These are phyloP conservation scores for Symmetrospora coprosmae DNA, from an alignment of 768 basidiomycete genomes.

Conservation along the genomic window DNA sequence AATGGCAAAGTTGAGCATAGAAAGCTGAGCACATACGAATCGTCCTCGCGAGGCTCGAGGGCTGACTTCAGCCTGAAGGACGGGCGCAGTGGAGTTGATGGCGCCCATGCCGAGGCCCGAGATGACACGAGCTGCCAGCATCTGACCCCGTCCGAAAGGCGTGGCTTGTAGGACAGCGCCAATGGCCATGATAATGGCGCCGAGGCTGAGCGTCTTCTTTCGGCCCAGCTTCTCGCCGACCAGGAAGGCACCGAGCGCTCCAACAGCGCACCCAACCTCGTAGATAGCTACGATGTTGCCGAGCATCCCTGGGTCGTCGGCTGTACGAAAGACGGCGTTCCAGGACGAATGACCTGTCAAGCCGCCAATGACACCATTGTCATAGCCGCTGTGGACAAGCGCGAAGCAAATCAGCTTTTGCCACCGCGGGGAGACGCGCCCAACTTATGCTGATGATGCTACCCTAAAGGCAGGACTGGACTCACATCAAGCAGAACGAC, in stretches of 20 bases:
- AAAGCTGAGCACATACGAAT: background rate
- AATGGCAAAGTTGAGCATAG: background rate
- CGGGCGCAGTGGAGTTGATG: conserved; percentile 3
- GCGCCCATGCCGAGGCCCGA: background rate
- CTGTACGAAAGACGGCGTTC: background rate
- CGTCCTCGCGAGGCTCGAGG: background rate
- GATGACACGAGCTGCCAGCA: background rate
- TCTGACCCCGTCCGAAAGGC: background rate
- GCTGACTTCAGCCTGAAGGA: background rate
- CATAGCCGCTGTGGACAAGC: background rate
- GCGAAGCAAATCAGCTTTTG: background rate
- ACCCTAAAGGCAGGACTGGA: background rate
- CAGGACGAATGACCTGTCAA: background rate
- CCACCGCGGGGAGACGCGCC: background rate
- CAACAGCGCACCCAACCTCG: background rate
- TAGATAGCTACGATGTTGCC: conserved; percentile 3
- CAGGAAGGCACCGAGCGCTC: background rate
- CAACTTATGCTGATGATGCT: too few relatives aligned
- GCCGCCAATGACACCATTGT: background rate
- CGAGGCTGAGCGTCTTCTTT: background rate
- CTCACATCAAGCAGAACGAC: background rate
- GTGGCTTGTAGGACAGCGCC: conserved; percentile 1
- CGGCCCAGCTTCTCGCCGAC: conserved; percentile 1
- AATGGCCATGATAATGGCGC: background rate
- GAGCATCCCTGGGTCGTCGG: background rate